These are phyloP conservation scores for Dryadomyces sulphureus DNA, from an alignment of 2,329 filamentous ascomycete genomes.

Conservation along the genomic window DNA sequence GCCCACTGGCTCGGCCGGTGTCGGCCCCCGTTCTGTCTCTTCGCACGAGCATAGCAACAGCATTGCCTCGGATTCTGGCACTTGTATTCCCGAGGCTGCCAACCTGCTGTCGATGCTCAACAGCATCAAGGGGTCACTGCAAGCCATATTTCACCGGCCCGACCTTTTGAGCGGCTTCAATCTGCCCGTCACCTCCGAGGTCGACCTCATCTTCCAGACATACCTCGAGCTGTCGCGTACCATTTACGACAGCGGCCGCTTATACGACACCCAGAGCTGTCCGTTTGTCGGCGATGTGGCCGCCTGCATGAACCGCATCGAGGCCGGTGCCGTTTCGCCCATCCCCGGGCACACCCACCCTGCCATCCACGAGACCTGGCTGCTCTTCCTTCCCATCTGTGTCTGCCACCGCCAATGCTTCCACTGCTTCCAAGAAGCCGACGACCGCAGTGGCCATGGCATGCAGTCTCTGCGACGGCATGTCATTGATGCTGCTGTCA, in stretches of 20 bases:
- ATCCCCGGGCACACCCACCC: too few relatives aligned
- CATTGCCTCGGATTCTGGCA: background rate
- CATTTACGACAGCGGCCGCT: background rate
- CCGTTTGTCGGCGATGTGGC: background rate
- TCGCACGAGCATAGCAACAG: background rate
- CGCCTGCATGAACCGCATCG: background rate
- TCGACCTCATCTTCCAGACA: background rate
- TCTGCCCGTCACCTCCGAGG: background rate
- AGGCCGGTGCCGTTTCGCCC: background rate
- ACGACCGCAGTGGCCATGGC: background rate
- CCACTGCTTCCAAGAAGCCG: slow-evolving; percentile 3
- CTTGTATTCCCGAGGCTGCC: background rate
- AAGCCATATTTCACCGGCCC: background rate
- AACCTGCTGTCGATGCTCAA: background rate
- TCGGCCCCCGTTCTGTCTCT: background rate
- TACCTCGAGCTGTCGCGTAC: background rate
- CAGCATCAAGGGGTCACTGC: background rate
- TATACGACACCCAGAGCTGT: background rate
- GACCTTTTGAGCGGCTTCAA: background rate
- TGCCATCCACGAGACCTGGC: background rate
- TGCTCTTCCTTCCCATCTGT: background rate
- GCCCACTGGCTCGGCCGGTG: background rate
- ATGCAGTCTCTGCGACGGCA: background rate
- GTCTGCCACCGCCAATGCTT: slow-evolving; percentile 1
- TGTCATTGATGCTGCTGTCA: background rate